Base-by-base conservation (phyloP, 129 eudicot genomes). In the Calendula officinalis region DNA sequence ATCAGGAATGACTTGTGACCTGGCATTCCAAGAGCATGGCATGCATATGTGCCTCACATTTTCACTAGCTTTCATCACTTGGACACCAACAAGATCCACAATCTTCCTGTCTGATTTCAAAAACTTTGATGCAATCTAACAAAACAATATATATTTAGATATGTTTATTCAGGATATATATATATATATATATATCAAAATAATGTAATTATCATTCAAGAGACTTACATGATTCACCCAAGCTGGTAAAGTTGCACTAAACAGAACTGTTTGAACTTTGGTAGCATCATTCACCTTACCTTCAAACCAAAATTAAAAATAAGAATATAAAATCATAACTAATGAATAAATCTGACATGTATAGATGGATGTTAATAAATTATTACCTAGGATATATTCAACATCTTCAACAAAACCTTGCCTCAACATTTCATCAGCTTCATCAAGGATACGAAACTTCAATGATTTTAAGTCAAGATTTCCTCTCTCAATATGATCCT, bases 371-470 rank as follows among this genome's bases (percentile, higher is more conserved):
- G 45, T 41, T 8, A 6, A 0, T 41, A 41, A 41, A 2, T 41
- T 11, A 4, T 17, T 78, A 83, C 98, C 97, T 53, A 94, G 67
- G 45, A 88, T 94, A 30, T 88, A 82, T 72, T 94, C 99, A 71
- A 94, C 99, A 62, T 94, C 99, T 55, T 94, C 99, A 75, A 94
- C 99, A 69, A 94, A 94, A 58, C 99, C 99, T 80, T 88, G 88
- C 56, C 82, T 86, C 70, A 94, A 68, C 99, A 94, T 94, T 77
- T 94, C 99, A 81, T 94, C 99, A 60, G 97, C 95, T 78, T 94
- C 99, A 63, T 94, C 99, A 41, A 94, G 97, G 46, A 94, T 95
- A 33, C 99, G 92, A 48, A 94, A 94, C 57, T 82, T 87, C 70
- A 94, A 68, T 11, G 90, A 78, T 60, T 90, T 74, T 12, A 94